These are phyloP conservation scores for Phaseolus lunatus DNA, from an alignment of 306 rosid genomes.

Conservation along the genomic window DNA sequence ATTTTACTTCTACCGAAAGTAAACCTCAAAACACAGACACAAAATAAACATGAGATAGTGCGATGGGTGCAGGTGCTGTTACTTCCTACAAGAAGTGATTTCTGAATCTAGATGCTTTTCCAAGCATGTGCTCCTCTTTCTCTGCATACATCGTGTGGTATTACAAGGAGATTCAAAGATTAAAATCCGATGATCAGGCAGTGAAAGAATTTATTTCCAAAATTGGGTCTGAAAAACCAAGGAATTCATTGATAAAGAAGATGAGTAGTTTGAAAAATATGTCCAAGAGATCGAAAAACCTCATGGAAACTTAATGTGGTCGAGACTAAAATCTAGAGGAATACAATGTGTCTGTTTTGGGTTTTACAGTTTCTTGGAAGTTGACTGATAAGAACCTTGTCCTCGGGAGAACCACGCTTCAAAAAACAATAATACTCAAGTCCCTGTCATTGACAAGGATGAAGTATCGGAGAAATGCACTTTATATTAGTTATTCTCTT, in stretches of 20 bases:
- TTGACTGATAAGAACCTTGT: neutral
- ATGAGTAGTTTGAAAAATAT: no score
- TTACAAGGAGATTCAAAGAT: neutral
- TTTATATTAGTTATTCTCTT: neutral
- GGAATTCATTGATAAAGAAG: neutral
- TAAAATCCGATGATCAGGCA: neutral
- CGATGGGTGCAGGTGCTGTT: no score
- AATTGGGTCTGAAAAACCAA: no score
- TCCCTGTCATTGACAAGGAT: neutral
- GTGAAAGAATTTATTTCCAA: neutral
- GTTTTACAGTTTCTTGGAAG: neutral
- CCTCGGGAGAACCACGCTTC: no score
- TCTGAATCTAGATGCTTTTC: no score
- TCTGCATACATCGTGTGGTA: neutral
- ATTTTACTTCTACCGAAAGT: neutral
- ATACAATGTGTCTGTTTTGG: neutral
- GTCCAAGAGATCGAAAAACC: no score
- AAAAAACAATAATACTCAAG: no score
- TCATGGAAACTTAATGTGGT: no score
- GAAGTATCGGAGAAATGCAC: neutral
- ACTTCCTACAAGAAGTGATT: no score
- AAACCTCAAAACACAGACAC: neutral
- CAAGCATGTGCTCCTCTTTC: neutral
- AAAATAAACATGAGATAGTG: neutral
- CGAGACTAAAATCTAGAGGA: neutral